Evolutionary conservation across 345 rosid species (phyloP), one percentile per base, ranked within the genome.

Genomic region (Euphorbia peplus): DNA sequence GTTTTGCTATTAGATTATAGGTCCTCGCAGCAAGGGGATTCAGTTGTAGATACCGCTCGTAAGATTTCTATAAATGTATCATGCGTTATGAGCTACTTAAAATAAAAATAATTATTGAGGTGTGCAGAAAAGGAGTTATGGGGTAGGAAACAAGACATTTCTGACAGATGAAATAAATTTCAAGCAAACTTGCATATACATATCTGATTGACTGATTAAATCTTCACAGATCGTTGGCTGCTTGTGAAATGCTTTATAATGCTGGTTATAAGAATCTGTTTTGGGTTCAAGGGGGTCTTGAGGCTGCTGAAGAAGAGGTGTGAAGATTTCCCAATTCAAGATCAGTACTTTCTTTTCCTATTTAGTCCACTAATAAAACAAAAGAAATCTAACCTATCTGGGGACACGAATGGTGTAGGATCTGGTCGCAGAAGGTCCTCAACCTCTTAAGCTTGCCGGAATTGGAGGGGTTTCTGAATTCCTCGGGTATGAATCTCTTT

Each of bases 241-340:
- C 98, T 59, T 93, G 96, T 29, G 98, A 93, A 73, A 75, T 85
- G 52, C 80, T 93, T 13, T 75, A 55, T 62, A 86, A 85, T 79
- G 82, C 91, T 60, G 97, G 98, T 26, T 93, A 89, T 70, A 78
- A 74, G 79, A 93, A 86, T 83, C 78, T 93, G 66, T 93, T 89
- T 79, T 90, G 93, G 97, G 85, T 93, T 72, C 97, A 89, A 82
- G 93, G 97, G 39, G 98, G 96, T 53, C 79, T 93, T 50, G 97
- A 93, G 77, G 82, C 87, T 4, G 91, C 97, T 63, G 92, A 86
- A 86, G 97, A 87, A 64, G 96, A 90, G 88, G 98, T 90, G 70
- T 37, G 25, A 1, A 4, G 42, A n/a, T 50, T 50, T 50, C 24
- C 22, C 5, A 48, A n/a, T 50, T 50, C 10, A 50, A 50, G 10